A percentile compares a stretch with the other conserved stretches of the same genome.
Evolutionary conservation across 2,329 filamentous ascomycete genomes (phyloP).

Genomic region (Aureobasidium sp.): DNA sequence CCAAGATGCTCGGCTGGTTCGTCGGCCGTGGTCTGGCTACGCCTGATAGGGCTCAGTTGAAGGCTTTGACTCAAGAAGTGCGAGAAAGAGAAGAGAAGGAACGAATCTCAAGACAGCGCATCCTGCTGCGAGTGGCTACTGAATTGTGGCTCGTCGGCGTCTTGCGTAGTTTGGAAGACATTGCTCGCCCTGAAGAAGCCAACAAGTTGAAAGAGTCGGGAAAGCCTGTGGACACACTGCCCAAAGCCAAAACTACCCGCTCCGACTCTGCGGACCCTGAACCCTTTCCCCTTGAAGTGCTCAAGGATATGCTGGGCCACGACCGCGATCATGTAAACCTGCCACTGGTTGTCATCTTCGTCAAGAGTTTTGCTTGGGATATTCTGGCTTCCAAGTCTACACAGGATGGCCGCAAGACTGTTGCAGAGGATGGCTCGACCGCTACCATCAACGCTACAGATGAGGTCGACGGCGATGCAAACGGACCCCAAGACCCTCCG

Average conservation of each 20-base stretch:
- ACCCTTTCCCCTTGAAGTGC: conserved; percentile 91
- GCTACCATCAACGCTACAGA: conserved; percentile 45
- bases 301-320: conserved; percentile 91
- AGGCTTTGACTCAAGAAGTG: conserved; percentile 69
- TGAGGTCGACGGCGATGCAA: conserved; percentile 45
- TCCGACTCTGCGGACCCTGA: conserved; percentile 65
- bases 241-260: conserved; percentile 49
- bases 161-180: conserved; percentile 70
- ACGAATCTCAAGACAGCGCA: conserved; percentile 74
- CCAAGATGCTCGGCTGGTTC: conserved; percentile 84
- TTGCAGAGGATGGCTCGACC: conserved; percentile 71
- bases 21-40: conserved; percentile 85
- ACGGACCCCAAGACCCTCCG: conserved; percentile 57
- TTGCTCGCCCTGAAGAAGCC: conserved; percentile 58
- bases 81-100: conserved; percentile 96
- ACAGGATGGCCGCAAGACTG: conserved; percentile 72
- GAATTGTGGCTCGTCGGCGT: conserved; percentile 94
- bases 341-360: conserved; percentile 86
- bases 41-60: conserved; percentile 78
- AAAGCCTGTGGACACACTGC: conserved; percentile 47
- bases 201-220: conserved; percentile 51
- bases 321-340: conserved; percentile 89
- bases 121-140: conserved; percentile 81
- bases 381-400: conserved; percentile 71
- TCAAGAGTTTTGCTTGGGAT: conserved; percentile 95